Evolutionary conservation across 768 basidiomycete genomes (phyloP), one percentile per base, ranked within the genome.

Genomic region (Multifurca ochricompacta): DNA sequence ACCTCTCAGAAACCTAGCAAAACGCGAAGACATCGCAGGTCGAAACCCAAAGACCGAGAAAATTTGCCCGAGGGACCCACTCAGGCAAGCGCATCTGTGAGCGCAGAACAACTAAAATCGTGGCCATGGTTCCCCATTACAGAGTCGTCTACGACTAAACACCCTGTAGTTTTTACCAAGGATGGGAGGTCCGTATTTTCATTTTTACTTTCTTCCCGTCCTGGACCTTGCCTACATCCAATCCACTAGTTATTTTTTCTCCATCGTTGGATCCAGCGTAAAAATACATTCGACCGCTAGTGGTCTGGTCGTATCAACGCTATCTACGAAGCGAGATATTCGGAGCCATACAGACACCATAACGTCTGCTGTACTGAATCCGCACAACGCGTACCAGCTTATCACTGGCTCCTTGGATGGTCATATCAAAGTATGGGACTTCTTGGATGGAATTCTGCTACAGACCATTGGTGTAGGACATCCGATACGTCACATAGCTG

Each of bases 381-480:
- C 96, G 13, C 77, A 83, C 58, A 98, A 96, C 69, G 75, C 82
- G 23, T 88, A 91, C 59, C 96, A 98, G 67, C 70, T 99, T 59
- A 81, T 97, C 59, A 91, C 91, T 10, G 84, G 82, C 44, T 89
- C 90, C 7, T 63, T 83, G 55, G 87, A 92, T 61, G 95, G 93
- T n/a, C 77, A 76, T 32, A 69, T 98, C 58, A 80, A 88, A 66
- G 71, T 96, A 23, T 99, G 96, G 96, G 92, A 98, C 70, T 94
- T 87, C 68, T 71, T 94, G 34, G 93, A 96, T 54, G 92, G 84
- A 5, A 73, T 76, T 7, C 70, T 96, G 10, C 72, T 97, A 55
- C 81, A 83, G 56, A 88, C 84, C 2, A 78, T 96, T 58, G 75
- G 80, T 53, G 64, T 91, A 40, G 75, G 75, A 27, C 79, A 85